Evolutionary conservation across 1,284 basidiomycete genomes (phyloP).

Genomic region (Ceratobasidium sp.): DNA sequence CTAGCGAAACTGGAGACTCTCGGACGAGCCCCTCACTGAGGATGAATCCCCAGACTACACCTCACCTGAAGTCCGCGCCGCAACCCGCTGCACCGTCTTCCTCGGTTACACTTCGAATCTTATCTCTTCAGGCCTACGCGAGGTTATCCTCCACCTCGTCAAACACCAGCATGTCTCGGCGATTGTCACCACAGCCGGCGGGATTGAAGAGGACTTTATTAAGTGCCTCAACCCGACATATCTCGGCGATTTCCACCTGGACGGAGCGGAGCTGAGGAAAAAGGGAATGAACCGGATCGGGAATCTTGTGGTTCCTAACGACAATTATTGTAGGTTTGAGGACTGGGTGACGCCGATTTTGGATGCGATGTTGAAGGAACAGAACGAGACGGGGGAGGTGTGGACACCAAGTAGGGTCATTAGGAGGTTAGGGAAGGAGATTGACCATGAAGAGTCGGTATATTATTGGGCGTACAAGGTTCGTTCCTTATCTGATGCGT

Average conservation of each 20-base stretch:
- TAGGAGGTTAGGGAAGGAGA: conserved; percentile 92
- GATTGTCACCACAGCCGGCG: conserved; percentile 97
- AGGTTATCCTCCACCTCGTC: conserved; percentile 93
- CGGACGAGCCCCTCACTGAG: conserved; percentile 78
- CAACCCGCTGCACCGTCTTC: conserved; percentile 88
- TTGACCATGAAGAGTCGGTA: conserved; percentile 95
- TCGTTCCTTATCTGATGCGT: conserved; percentile 56
- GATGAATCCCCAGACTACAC: conserved; percentile 78
- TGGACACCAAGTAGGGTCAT: conserved; percentile 99
- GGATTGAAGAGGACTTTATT: conserved; percentile 99
- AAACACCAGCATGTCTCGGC: conserved; percentile 93
- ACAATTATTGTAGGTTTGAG: conserved; percentile 99
- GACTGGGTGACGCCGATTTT: conserved; percentile 98
- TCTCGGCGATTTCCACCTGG: conserved; percentile 92
- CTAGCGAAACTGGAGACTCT: conserved; percentile 85
- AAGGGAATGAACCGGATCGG: conserved; percentile 97
- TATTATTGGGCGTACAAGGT: conserved; percentile 99
- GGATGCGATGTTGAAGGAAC: conserved; percentile 92
- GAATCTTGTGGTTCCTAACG: conserved; percentile 98
- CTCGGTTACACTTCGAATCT: conserved; percentile 99
- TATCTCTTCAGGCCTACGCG: conserved; percentile 96
- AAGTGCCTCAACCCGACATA: conserved; percentile 98
- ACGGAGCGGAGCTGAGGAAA: conserved; percentile 88
- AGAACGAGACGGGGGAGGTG: conserved; percentile 76
- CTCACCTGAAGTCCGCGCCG: conserved; percentile 71